Conservation (phyloP, 2,329 filamentous ascomycete genomes). For the Sclerotiophoma versabilis region DNA sequence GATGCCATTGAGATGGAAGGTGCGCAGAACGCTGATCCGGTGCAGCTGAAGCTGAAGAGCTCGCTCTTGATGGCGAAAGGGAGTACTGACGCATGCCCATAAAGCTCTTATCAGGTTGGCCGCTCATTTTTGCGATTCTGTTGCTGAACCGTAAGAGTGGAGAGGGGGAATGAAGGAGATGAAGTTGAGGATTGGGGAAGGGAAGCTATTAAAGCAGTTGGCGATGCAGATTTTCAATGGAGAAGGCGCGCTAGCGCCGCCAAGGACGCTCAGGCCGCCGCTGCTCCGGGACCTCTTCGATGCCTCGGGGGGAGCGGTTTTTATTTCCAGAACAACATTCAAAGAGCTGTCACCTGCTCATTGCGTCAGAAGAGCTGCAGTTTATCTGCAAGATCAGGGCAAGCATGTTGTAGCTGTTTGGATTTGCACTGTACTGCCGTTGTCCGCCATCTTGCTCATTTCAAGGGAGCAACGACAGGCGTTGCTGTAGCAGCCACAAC, state of each 20-base stretch:
- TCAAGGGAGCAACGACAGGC: slow-evolving; percentile 14
- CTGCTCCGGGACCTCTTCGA: slow-evolving; percentile 31
- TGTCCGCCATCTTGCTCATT: slow-evolving; percentile 3
- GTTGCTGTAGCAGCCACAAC: slow-evolving; percentile 36
- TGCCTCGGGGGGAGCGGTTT: slow-evolving; percentile 29
- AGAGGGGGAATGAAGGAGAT: slow-evolving; percentile 31
- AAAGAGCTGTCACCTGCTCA: not conserved
- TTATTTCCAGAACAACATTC: slow-evolving; percentile 15
- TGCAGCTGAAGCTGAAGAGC: slow-evolving; percentile 27
- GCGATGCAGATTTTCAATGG: slow-evolving; percentile 25
- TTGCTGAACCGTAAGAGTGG: slow-evolving; percentile 21
- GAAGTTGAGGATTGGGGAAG: slow-evolving; percentile 25
- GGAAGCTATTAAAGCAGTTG: slow-evolving; percentile 35
- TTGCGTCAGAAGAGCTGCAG: not conserved
- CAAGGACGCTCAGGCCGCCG: slow-evolving; percentile 33
- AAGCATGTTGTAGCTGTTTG: not conserved
- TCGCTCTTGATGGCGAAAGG: slow-evolving; percentile 15
- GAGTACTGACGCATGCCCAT: slow-evolving; percentile 53
- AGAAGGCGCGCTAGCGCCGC: slow-evolving; percentile 18
- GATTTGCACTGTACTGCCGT: not conserved
- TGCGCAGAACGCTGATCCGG: slow-evolving; percentile 23
- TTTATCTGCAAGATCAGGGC: not conserved
- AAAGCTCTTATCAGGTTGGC: slow-evolving; percentile 18
- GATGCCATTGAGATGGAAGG: slow-evolving; percentile 42
- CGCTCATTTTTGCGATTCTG: slow-evolving; percentile 21